Evolutionary conservation across 1,284 basidiomycete genomes (phyloP), one percentile per base, ranked within the genome.

Genomic region (Ganoderma sp.): DNA sequence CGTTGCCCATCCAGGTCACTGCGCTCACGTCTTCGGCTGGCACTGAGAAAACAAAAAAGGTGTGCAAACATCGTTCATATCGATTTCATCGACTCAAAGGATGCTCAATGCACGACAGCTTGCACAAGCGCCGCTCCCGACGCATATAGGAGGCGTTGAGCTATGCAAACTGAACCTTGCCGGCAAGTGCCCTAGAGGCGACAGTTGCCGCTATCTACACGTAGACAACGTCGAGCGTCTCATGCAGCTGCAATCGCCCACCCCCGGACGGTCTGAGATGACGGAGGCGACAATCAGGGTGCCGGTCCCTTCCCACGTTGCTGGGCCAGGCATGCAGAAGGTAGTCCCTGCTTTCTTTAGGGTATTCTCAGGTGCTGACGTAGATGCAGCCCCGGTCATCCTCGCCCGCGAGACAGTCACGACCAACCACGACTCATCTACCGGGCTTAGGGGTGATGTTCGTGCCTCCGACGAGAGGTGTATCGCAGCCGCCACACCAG

Each of bases 81-180:
- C 17, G 14, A 6, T 41, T 1, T 14, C 15, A 3, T 54, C 14
- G 5, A 14, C 12, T 19, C 14, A 7, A 39, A 22, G 10, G 15
- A 6, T 42, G 22, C 34, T 60, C n/a, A 54, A 22, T 22, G 6
- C 22, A 39, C 14, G 60, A 42, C 28, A 54, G 17, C 45, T 50
- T 12, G 39, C 25, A 5, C 42, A 12, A 12, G 28, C 48, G 2
- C 59, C 25, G 5, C 59, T 34, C 9, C 41, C 37, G 17, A 52
- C 50, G 12, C 34, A 39, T 25, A 25, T 12, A 28, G 41, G 41
- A 19, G 48, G 57, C 3, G 48, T 50, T 25, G 66, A 69, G 54
- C 57, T 69, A 14, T 71, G 71, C 68, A 71, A 71, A 22, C 12
- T 68, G 32, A 50, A 54, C 5, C 64, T 61, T 4, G 63, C 50